Evolutionary conservation across 2,329 filamentous ascomycete genomes (phyloP), one percentile per base, ranked within the genome.

Genomic region (Cladosporium halotolerans): DNA sequence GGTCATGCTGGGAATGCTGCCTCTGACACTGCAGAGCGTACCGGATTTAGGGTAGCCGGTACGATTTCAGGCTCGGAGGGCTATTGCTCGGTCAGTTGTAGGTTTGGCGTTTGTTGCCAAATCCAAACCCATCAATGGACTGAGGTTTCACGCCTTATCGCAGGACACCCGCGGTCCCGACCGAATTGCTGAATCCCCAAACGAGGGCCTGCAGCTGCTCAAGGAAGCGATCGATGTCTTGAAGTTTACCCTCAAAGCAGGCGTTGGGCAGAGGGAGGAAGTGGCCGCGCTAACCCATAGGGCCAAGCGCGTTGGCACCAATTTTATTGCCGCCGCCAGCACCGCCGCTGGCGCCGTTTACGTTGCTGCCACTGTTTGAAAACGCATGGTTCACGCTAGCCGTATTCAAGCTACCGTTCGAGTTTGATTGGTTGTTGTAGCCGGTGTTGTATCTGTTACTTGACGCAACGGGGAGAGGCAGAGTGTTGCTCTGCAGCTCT

Each of bases 201-300:
- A 97, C 89, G 43, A 92, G 96, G 59, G 86, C 85, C 73, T 96
- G 91, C 79, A 97, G 92, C 73, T 96, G 89, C 73, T 96, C 90
- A 52, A 99, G 81, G 70, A 97, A 88, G 66, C 90, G 87, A 70
- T 97, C 93, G 65, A 97, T 91, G 69, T 95, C 90, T 68, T 95
- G 77, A 41, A 99, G 78, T 68, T 99, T 92, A 69, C 84, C 90
- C 79, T 97, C 96, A 46, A 90, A 96, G 66, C 92, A 85, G 53
- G 95, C 79, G 64, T 90, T 95, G 76, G 95, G 89, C 9, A 90
- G 84, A 52, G 93, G 89, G 55, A 96, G 79, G 58, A 89, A 89
- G 73, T 96, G 96, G 65, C 80, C 78, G 49, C 91, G 88, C 68
- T 88, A 83, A 38, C 85, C 80, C 61, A 86, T 79, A 36, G 84